Percentiles rank a stretch among this genome's conserved stretches.
Conservation (phyloP, 2,329 filamentous ascomycete genomes). For the Talaromyces pinophilus region DNA sequence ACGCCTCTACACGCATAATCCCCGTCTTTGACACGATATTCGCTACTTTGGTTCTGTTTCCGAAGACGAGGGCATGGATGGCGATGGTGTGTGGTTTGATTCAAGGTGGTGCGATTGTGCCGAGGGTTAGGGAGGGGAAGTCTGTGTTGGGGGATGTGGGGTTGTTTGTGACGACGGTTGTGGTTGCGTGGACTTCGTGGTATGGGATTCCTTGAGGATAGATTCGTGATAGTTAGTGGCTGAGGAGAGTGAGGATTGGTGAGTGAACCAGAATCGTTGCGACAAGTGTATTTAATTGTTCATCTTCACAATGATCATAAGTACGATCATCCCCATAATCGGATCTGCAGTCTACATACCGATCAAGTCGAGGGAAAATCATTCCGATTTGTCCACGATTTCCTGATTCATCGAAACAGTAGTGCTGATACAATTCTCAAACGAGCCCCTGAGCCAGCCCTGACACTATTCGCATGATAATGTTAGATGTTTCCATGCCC, state of each 20-base stretch:
- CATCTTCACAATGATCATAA: neutral
- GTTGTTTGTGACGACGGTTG: neutral
- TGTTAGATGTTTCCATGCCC: neutral
- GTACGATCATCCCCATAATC: neutral
- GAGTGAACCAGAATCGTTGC: neutral
- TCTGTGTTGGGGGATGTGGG: neutral
- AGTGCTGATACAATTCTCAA: neutral
- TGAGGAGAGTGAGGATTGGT: neutral
- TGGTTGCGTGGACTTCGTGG: neutral
- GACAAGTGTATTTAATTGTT: neutral
- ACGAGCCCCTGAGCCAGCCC: neutral
- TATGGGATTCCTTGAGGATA: neutral
- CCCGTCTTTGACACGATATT: neutral
- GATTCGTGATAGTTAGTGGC: neutral
- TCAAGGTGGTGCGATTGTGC: slow-evolving; percentile 7
- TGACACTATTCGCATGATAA: neutral
- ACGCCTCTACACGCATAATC: neutral
- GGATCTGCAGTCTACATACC: neutral
- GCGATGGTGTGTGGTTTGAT: neutral
- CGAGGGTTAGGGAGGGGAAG: neutral
- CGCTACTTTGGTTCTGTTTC: neutral
- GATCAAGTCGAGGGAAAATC: neutral
- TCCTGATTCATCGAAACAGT: neutral
- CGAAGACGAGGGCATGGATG: neutral
- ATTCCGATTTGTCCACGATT: neutral